These are phyloP conservation scores for Priceomyces castillae DNA, from an alignment of 805 yeast species.

Conservation along the genomic window DNA sequence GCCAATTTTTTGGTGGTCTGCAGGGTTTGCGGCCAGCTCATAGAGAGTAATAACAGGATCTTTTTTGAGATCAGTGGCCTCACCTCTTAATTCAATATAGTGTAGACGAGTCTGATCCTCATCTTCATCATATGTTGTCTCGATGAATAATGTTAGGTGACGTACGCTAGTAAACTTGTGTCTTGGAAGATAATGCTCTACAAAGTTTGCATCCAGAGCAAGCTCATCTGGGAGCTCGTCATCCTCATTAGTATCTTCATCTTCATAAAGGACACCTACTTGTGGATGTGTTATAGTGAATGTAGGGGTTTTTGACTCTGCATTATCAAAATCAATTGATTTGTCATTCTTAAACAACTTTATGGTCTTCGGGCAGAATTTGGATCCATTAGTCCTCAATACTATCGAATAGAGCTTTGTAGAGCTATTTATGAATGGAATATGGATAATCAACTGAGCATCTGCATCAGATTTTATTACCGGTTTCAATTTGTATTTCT, in stretches of 20 bases:
- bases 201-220: conserved; percentile 49
- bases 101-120: conserved; percentile 54
- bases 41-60: conserved; percentile 78
- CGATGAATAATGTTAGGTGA: conserved; percentile 64
- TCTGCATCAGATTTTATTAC: conserved; percentile 71
- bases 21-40: conserved; percentile 91
- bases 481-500: conserved; percentile 48
- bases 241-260: conserved; percentile 40
- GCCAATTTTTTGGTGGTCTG: conserved; percentile 60
- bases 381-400: conserved; percentile 60
- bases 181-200: conserved; percentile 80
- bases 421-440: conserved; percentile 71
- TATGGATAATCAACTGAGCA: conserved; percentile 68
- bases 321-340: conserved; percentile 70
- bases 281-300: conserved; percentile 62
- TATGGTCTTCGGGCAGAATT: conserved; percentile 66
- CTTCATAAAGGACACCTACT: conserved; percentile 47
- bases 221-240: conserved; percentile 33
- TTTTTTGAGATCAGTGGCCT: conserved; percentile 49
- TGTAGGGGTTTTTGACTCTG: conserved; percentile 47
- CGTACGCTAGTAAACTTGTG: conserved; percentile 68
- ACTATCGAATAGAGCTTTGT: conserved; percentile 75
- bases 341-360: conserved; percentile 70
- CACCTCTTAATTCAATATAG: conserved; percentile 80
- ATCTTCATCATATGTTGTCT: conserved; percentile 57